These are phyloP conservation scores for Tylopilus balloui DNA, from an alignment of 768 basidiomycete genomes.

Conservation along the genomic window DNA sequence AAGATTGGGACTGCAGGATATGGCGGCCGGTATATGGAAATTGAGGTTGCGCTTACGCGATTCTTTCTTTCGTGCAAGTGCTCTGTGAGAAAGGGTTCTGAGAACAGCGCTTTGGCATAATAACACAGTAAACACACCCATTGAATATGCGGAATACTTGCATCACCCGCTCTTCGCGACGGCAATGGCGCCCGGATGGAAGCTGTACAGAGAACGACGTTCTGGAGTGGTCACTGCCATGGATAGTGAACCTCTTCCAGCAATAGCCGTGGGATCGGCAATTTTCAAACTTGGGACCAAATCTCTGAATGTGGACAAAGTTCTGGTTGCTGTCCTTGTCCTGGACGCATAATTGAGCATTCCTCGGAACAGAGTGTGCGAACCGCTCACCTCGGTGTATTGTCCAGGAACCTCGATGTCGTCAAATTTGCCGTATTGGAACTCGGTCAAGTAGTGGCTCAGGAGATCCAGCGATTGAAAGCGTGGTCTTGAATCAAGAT, in stretches of 20 bases:
- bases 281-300: conserved; percentile 86
- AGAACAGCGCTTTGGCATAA: background rate
- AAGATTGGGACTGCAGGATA: conserved; percentile 78
- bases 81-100: conserved; percentile 42
- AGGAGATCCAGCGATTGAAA: conserved; percentile 80
- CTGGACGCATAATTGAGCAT: conserved; percentile 38
- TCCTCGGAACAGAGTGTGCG: background rate
- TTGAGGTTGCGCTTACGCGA: conserved; percentile 84
- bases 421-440: conserved; percentile 96
- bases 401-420: conserved; percentile 99
- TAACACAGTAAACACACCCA: conserved; percentile 46
- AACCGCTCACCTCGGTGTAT: conserved; percentile 78
- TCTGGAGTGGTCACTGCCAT: conserved; percentile 85
- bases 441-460: conserved; percentile 93
- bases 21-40: conserved; percentile 86
- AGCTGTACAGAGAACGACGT: conserved; percentile 90
- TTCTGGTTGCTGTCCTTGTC: conserved; percentile 93
- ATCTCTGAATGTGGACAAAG: conserved; percentile 87
- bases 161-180: conserved; percentile 89
- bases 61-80: conserved; percentile 84
- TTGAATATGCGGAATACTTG: conserved; percentile 95
- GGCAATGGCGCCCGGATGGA: conserved; percentile 77
- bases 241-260: conserved; percentile 86
- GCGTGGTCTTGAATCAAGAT: conserved; percentile 78
- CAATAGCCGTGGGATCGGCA: conserved; percentile 81